Evolutionary conservation across 129 eudicot genomes (phyloP).

Genomic region (Oenanthe sinensis): DNA sequence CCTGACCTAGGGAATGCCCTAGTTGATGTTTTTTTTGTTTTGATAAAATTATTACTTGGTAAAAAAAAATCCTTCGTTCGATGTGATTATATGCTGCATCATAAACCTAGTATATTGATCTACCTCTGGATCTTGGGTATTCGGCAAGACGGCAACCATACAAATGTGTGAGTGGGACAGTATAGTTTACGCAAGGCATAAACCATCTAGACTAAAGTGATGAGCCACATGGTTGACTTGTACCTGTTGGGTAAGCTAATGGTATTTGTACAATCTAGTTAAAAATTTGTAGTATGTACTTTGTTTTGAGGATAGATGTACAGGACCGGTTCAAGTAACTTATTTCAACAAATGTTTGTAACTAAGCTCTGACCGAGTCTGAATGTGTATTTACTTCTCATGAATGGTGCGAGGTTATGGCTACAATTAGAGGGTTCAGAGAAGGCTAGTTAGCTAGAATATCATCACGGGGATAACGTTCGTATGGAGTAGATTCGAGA

Average conservation of each 20-base stretch:
- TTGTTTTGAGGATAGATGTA: background rate
- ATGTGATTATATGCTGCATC: background rate
- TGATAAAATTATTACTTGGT: no score
- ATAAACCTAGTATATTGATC: background rate
- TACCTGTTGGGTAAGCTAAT: background rate
- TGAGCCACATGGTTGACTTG: background rate
- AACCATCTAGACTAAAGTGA: background rate
- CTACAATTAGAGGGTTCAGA: background rate
- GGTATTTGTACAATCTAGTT: background rate
- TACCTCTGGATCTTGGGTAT: background rate
- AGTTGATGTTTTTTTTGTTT: no score
- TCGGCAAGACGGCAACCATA: no score
- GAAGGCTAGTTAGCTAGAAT: background rate
- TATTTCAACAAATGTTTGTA: background rate
- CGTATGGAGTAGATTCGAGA: background rate
- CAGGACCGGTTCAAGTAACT: background rate
- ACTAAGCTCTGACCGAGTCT: background rate
- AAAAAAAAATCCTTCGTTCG: background rate
- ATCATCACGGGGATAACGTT: background rate
- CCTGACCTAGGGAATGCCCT: no score
- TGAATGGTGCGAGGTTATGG: no score
- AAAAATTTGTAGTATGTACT: background rate
- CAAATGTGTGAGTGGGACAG: background rate
- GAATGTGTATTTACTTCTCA: background rate
- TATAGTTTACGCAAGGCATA: background rate